phyloP scores from a whole-genome alignment of 306 rosid species.

The Malus orientalis region DNA sequence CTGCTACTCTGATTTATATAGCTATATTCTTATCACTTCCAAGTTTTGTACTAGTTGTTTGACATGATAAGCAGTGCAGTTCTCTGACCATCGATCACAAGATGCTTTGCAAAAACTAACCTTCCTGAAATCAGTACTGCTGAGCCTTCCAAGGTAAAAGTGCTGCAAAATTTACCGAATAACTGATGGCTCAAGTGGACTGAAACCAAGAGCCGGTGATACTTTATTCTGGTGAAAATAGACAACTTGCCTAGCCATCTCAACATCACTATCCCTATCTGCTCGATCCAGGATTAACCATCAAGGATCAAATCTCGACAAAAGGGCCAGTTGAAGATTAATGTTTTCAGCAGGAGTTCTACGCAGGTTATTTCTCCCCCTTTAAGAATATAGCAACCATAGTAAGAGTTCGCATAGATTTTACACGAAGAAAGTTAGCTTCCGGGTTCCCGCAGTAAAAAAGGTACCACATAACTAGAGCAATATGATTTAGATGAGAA shows the following conservation, averaged over 20 bases:
- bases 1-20: too few species aligned
- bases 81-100: too few species aligned
- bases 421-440: not conserved
- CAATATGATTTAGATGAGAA: not conserved
- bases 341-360: constrained; percentile 99
- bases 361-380: constrained; percentile 90
- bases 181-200: constrained; percentile 92
- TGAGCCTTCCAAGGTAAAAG: not conserved
- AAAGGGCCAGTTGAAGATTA: constrained; percentile 86
- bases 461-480: constrained; percentile 2
- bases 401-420: constrained; percentile 12
- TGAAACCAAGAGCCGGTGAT: constrained; percentile 86
- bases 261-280: constrained; percentile 94
- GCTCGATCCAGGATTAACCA: constrained; percentile 99
- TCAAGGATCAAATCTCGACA: constrained; percentile 89
- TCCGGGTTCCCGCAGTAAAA: not conserved
- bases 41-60: not conserved
- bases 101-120: too few species aligned
- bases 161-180: constrained; percentile 53
- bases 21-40: not conserved
- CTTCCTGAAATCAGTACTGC: not conserved
- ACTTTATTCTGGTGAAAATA: constrained; percentile 88
- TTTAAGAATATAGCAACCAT: constrained; percentile 27
- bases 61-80: not conserved
- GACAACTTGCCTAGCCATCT: constrained; percentile 94